Percentiles rank a stretch among this genome's conserved stretches.
Evolutionary conservation across 495 filamentous ascomycete species (phyloP).

Genomic region (Aspergillus panamensis): DNA sequence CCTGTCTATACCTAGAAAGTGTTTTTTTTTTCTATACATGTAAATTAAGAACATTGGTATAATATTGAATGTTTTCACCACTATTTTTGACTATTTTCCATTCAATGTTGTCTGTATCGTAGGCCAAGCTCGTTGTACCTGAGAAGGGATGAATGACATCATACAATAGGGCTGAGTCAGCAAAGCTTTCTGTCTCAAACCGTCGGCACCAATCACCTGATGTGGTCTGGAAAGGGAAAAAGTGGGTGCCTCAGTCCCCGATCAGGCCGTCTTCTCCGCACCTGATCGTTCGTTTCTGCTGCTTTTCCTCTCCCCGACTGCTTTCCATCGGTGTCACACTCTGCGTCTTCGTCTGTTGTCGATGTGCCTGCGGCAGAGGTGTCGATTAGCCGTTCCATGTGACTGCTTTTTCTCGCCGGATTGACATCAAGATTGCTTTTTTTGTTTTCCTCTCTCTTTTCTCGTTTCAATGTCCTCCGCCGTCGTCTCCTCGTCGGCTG

Average conservation of each 20-base stretch:
- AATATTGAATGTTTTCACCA: slow-evolving; percentile 15
- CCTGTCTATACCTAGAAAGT: slow-evolving; percentile 25
- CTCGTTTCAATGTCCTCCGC: slow-evolving; percentile 26
- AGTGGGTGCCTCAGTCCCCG: slow-evolving; percentile 10
- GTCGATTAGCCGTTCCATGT: neutral
- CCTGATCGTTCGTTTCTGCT: slow-evolving; percentile 12
- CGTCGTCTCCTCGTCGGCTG: slow-evolving; percentile 25
- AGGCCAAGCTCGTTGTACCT: neutral
- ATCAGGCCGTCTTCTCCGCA: slow-evolving; percentile 21
- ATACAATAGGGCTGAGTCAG: slow-evolving; percentile 23
- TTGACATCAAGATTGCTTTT: slow-evolving; percentile 14
- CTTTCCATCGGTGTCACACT: slow-evolving; percentile 1
- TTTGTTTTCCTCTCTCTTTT: neutral
- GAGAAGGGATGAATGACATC: slow-evolving; percentile 17
- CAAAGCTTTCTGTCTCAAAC: slow-evolving; percentile 15
- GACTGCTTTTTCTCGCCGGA: slow-evolving; percentile 19
- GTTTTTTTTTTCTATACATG: slow-evolving; percentile 20
- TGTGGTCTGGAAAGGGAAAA: slow-evolving; percentile 16
- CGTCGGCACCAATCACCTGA: slow-evolving; percentile 34
- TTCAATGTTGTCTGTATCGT: too few species aligned
- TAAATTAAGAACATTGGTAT: slow-evolving; percentile 28
- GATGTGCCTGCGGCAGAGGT: slow-evolving; percentile 10
- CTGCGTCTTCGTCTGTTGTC: slow-evolving; percentile 6
- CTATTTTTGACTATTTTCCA: neutral
- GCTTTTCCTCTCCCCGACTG: neutral